Evolutionary conservation across 257 asterid genomes (phyloP), one percentile per base, ranked within the genome.

Genomic region (Primulina tabacum): DNA sequence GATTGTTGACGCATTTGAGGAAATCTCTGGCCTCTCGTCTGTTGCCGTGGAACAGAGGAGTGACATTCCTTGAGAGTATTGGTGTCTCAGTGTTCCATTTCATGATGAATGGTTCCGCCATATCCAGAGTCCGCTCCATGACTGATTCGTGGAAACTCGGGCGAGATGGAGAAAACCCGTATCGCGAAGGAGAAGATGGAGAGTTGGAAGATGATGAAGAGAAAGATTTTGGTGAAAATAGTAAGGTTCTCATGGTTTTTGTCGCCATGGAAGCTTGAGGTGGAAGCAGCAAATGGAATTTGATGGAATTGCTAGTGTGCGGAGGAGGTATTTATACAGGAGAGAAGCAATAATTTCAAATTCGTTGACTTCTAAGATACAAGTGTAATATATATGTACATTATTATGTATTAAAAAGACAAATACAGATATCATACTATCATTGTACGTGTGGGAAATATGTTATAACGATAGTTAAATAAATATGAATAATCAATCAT

Each of bases 81-180:
- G 83, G 4, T 68, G 71, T 0, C 82, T 85, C 81, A 0, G 82
- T 80, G 67, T 80, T 57, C 90, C 90, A 85, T 55, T 82, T 85
- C 65, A 37, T 33, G 68, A 85, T 71, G 21, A 73, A 18, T 6
- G 84, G 77, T 55, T 72, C 86, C 6, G 81, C 80, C 38, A 73
- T 58, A 40, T 78, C 86, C 1, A 85, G 65, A 0, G 81, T 82
- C 16, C 76, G 65, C 71, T 80, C 86, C 77, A 80, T 78, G 8
- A 82, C 81, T 0, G 79, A 70, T n/a, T 82, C 84, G 7, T 84
- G 70, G 38, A 82, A 85, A 37, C 85, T 82, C 32, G 73, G 84
- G 43, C 82, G 60, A 6, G 78, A 60, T 0, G 85, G 78, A 8
- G 82, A 70, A 1, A 76, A 78, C 2, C 63, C 65, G 18, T 64